Evolutionary conservation across 2,329 filamentous ascomycete genomes (phyloP).

Genomic region (Trichoderma simmonsii): DNA sequence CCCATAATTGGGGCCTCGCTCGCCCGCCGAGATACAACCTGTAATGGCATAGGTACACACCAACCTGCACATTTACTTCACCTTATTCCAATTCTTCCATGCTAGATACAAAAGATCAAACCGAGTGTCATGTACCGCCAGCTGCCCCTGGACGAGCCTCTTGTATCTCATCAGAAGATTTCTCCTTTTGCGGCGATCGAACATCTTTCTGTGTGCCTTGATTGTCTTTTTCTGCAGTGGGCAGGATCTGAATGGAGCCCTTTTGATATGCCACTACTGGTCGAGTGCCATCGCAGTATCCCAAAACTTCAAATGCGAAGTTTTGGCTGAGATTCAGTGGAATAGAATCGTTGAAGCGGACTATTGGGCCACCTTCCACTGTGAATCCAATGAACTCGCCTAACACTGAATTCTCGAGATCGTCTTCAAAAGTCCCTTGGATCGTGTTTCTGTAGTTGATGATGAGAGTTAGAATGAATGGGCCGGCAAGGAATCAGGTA

Average conservation of each 20-base stretch:
- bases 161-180: not conserved
- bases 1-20: not conserved
- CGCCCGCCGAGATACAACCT: not conserved
- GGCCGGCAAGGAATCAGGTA: conserved; percentile 12
- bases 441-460: conserved; percentile 35
- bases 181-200: not conserved
- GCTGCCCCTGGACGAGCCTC: not conserved
- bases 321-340: conserved; percentile 31
- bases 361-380: conserved; percentile 44
- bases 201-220: not conserved
- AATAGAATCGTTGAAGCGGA: conserved; percentile 40
- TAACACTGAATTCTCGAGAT: conserved; percentile 34
- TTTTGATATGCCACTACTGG: conserved; percentile 41
- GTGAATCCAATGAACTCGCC: conserved; percentile 45
- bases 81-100: not conserved
- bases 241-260: conserved; percentile 29
- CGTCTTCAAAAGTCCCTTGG: conserved; percentile 23
- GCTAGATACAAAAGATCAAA: not conserved
- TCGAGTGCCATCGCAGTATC: conserved; percentile 33
- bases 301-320: conserved; percentile 38
- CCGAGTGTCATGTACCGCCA: not conserved
- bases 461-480: not conserved
- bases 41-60: not conserved
- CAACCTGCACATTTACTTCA: not conserved
- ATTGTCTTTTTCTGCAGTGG: not conserved